Evolutionary conservation across 2,329 filamentous ascomycete species (phyloP), one percentile per base, ranked within the genome.

Genomic region (Bertia moriformis): DNA sequence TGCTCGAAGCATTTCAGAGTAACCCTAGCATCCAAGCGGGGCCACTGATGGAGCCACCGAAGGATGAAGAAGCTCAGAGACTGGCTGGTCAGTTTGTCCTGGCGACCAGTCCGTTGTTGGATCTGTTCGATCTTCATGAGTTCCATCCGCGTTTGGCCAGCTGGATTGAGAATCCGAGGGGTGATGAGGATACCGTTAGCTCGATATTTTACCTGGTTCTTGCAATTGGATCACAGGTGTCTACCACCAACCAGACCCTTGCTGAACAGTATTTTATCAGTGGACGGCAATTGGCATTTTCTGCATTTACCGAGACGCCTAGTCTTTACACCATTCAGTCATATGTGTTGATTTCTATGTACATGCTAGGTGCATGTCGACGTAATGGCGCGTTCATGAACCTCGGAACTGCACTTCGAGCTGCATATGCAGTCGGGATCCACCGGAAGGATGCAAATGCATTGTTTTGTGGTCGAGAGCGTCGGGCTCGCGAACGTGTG

Each of bases 351-450:
- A 59, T 70, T n/a, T 61, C 65, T 1, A 59, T 69, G 44, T 70
- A 63, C 45, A 65, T 70, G 63, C 54, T 71, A 2, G 55, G 65
- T 19, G 62, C 63, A 10, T 68, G 62, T 41, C 61, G 67, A 33
- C 62, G 65, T 10, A 71, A 71, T 42, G 66, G 64, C 1, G 66
- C 66, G 4, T 70, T 67, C 40, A 58, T 69, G 46, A 65, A 68
- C 37, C 60, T 70, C 14, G 66, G 65, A 42, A 56, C 69, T 40
- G 65, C 67, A n/a, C 56, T 67, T 17, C 59, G 66, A 19, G 63
- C 66, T 12, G 64, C 65, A 1, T 70, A 69, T 44, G 65, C 67
- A 1, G 61, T 70, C 18, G 67, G 67, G 1, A 54, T 71, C 17
- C 67, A 71, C 45, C 53, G 66, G 4, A 66, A 61, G 19, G 66